phyloP scores from a whole-genome alignment of 805 yeast genomes.

The Jamesozyma spencerorum region DNA sequence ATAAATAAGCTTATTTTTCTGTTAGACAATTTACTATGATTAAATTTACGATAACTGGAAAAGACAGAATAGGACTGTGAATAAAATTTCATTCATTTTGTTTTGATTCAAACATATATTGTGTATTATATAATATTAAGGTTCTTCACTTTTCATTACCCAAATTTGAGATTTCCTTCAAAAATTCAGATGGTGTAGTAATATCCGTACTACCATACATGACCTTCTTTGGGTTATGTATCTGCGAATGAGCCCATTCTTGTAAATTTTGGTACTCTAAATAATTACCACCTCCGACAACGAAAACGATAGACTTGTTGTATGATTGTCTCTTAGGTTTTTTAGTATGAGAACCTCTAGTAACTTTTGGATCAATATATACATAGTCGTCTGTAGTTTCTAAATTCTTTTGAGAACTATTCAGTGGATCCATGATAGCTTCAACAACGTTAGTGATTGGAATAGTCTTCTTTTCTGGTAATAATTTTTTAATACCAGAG shows the following conservation, averaged over 20 bases:
- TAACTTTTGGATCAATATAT: slow-evolving; percentile 77
- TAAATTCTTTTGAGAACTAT: slow-evolving; percentile 52
- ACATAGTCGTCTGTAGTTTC: slow-evolving; percentile 80
- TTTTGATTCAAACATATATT: neutral
- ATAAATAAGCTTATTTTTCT: neutral
- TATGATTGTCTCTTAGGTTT: slow-evolving; percentile 80
- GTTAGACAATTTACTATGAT: neutral
- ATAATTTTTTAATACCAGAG: slow-evolving; percentile 73
- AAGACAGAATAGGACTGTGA: too few species aligned
- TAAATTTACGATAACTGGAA: neutral
- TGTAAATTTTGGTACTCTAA: slow-evolving; percentile 88
- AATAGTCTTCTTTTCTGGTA: slow-evolving; percentile 81
- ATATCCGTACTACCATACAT: slow-evolving; percentile 83
- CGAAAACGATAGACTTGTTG: slow-evolving; percentile 77
- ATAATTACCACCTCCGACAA: slow-evolving; percentile 95
- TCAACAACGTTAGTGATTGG: slow-evolving; percentile 89
- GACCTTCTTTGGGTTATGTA: slow-evolving; percentile 43
- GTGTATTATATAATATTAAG: neutral
- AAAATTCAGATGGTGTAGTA: slow-evolving; percentile 57
- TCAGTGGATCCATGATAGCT: slow-evolving; percentile 77
- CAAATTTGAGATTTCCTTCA: slow-evolving; percentile 53
- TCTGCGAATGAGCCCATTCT: slow-evolving; percentile 59
- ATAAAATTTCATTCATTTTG: neutral
- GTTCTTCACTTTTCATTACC: slow-evolving; percentile 25
- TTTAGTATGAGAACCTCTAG: slow-evolving; percentile 81